Evolutionary conservation across 169 alveolate genomes (phyloP).

Genomic region (Theileria annulata): DNA sequence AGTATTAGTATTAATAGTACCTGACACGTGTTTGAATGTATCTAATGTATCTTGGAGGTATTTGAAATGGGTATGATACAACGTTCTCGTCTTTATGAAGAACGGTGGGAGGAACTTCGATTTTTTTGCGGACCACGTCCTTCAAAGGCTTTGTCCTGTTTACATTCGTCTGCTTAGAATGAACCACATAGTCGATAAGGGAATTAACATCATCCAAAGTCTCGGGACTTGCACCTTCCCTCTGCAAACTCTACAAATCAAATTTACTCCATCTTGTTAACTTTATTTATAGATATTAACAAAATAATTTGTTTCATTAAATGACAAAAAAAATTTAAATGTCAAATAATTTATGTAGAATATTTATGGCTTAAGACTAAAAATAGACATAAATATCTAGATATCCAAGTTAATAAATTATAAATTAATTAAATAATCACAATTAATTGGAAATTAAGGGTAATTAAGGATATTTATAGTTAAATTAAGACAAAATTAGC

Average conservation of each 20-base stretch:
- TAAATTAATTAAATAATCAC: too few relatives aligned
- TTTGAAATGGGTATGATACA: constrained; percentile 48
- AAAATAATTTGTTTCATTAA: too few relatives aligned
- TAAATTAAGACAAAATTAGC: too few relatives aligned
- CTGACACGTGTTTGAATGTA: constrained; percentile 79
- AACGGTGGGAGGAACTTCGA: constrained; percentile 59
- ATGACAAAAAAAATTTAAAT: too few relatives aligned
- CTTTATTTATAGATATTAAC: neutral
- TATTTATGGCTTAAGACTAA: neutral
- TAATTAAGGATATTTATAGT: too few relatives aligned
- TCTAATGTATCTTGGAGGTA: constrained; percentile 79
- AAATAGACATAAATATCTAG: neutral
- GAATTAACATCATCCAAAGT: constrained; percentile 48
- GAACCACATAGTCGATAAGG: constrained; percentile 41
- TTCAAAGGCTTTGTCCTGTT: constrained; percentile 50
- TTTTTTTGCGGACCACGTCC: constrained; percentile 27
- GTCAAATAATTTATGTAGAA: neutral
- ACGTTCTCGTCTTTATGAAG: constrained; percentile 54
- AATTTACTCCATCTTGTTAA: neutral
- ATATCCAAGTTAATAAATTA: neutral
- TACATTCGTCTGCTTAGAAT: constrained; percentile 28
- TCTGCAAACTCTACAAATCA: constrained; percentile 31
- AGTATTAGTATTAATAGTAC: too few relatives aligned
- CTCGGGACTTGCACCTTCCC: constrained; percentile 20
- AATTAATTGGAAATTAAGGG: too few relatives aligned